Percentiles rank a stretch among this genome's conserved stretches.
Conservation (phyloP, 495 filamentous ascomycete species). For the Annulohypoxylon nitens region DNA sequence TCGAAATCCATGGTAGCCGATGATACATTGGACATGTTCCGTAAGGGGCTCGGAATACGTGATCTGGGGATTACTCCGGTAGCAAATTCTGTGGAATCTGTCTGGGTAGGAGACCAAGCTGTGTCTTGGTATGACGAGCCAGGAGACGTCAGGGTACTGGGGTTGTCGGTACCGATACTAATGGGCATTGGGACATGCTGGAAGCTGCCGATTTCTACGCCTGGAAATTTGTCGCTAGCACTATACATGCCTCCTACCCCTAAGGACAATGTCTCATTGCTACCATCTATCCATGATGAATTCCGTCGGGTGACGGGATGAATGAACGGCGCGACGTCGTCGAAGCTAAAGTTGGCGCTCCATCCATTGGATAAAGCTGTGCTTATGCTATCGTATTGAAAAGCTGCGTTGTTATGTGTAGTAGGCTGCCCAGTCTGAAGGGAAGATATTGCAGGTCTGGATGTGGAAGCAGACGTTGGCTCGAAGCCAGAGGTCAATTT, state of each 20-base stretch:
- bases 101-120: constrained; percentile 38
- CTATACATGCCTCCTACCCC: constrained; percentile 13
- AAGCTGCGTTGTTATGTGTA: not conserved
- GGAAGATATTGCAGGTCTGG: not conserved
- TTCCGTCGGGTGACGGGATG: constrained; percentile 20
- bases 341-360: constrained; percentile 13
- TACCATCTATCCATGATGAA: constrained; percentile 26
- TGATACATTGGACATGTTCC: constrained; percentile 19
- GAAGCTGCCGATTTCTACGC: constrained; percentile 14
- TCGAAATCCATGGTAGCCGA: not conserved
- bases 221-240: constrained; percentile 28
- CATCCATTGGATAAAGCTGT: not conserved
- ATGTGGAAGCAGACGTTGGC: not conserved
- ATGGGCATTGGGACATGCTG: not conserved
- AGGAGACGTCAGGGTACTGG: constrained; percentile 28
- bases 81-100: constrained; percentile 35
- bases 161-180: constrained; percentile 3
- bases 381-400: constrained; percentile 14
- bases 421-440: not conserved
- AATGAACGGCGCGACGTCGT: constrained; percentile 15
- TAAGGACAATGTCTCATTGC: constrained; percentile 24
- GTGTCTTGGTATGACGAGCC: constrained; percentile 37
- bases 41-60: constrained; percentile 44
- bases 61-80: constrained; percentile 24
- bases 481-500: not conserved